phyloP scores from a whole-genome alignment of 176 grass and related monocot genomes.

The Melocanna baccifera region DNA sequence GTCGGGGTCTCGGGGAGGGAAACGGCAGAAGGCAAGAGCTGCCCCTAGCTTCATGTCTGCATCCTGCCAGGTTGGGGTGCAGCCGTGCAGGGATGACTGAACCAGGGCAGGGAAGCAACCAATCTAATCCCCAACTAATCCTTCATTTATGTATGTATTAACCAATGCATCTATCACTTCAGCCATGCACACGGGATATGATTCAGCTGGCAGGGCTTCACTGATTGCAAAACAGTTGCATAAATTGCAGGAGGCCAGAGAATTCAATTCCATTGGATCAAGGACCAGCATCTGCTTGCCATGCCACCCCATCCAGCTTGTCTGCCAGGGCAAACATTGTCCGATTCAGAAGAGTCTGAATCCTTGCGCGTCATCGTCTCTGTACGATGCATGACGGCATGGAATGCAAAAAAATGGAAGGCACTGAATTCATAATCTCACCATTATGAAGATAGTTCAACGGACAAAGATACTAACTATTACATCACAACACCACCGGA shows the following conservation, averaged over 20 bases:
- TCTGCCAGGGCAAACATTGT: slow-evolving; percentile 29
- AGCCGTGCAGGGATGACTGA: slow-evolving; percentile 11
- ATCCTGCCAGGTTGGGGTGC: slow-evolving; percentile 24
- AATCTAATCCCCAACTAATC: slow-evolving; percentile 24
- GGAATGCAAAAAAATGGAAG: neutral
- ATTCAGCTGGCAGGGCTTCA: slow-evolving; percentile 5
- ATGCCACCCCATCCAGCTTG: neutral
- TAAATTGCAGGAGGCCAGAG: slow-evolving; percentile 34
- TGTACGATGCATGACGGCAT: neutral
- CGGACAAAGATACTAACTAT: neutral
- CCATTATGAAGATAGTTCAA: slow-evolving; percentile 29
- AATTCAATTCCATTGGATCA: slow-evolving; percentile 38
- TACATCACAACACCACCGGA: slow-evolving; percentile 3
- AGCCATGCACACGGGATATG: slow-evolving; percentile 11
- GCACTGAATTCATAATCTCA: slow-evolving; percentile 16
- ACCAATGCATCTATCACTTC: neutral
- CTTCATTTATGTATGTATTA: slow-evolving; percentile 7
- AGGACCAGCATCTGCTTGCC: neutral
- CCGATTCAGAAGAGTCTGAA: slow-evolving; percentile 6
- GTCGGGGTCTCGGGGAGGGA: neutral
- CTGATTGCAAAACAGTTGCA: slow-evolving; percentile 30
- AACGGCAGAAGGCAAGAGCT: slow-evolving; percentile 16
- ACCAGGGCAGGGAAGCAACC: slow-evolving; percentile 7
- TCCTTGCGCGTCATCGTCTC: neutral
- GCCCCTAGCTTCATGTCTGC: neutral